Percentiles rank a stretch among this genome's conserved stretches.
These are phyloP conservation scores for Alternaria panax DNA, from an alignment of 2,329 filamentous ascomycete species.

Conservation along the genomic window DNA sequence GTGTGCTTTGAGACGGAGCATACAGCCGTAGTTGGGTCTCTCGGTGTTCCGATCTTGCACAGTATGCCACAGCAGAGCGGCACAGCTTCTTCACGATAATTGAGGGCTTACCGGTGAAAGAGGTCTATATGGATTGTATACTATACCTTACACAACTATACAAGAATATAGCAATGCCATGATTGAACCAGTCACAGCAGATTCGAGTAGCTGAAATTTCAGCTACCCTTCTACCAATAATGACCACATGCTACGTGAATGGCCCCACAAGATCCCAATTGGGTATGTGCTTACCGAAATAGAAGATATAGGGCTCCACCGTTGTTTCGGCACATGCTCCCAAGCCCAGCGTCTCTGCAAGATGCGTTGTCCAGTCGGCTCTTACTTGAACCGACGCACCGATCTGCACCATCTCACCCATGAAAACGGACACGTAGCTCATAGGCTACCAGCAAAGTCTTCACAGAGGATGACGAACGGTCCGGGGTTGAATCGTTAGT, in stretches of 20 bases:
- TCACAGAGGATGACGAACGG: constrained; percentile 23
- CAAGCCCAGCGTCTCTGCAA: constrained; percentile 31
- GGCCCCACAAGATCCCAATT: neutral
- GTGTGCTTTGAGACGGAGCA: neutral
- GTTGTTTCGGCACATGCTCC: constrained; percentile 12
- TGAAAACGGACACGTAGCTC: constrained; percentile 40
- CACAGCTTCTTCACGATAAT: neutral
- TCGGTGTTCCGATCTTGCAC: neutral
- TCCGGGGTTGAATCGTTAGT: constrained; percentile 28
- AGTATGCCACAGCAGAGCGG: constrained; percentile 7
- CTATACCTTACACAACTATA: constrained; percentile 4
- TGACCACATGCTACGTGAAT: constrained; percentile 6
- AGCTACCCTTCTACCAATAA: neutral
- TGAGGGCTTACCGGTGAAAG: neutral
- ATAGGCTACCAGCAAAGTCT: constrained; percentile 46
- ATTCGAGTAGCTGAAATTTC: neutral
- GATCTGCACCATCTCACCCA: constrained; percentile 34
- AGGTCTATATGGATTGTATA: neutral
- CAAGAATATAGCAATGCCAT: constrained; percentile 1
- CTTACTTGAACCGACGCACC: constrained; percentile 34
- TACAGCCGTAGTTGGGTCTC: neutral
- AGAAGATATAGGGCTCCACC: neutral
- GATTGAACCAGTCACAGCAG: constrained; percentile 5
- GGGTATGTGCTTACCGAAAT: neutral
- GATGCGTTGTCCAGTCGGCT: constrained; percentile 46